A percentile compares a stretch with the other conserved stretches of the same genome.
These are phyloP conservation scores for Rugonectria rugulosa DNA, from an alignment of 2,329 filamentous ascomycete genomes.

Conservation along the genomic window DNA sequence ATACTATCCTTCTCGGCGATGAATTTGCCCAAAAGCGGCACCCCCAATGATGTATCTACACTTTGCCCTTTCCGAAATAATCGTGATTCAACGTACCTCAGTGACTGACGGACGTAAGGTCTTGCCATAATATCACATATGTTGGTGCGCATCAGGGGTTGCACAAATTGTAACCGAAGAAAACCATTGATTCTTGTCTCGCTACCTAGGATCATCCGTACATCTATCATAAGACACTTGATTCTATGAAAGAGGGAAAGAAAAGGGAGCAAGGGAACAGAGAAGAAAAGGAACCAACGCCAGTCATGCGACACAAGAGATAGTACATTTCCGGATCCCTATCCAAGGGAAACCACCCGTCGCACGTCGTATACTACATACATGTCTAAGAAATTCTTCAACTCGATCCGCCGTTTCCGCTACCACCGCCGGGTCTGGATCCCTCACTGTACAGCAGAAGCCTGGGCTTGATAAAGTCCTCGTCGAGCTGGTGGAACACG, in stretches of 20 bases:
- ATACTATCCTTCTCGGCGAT: conserved; percentile 20
- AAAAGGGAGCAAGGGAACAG: neutral
- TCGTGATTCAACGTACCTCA: no score
- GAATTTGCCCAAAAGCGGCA: conserved; percentile 25
- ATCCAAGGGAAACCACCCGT: neutral
- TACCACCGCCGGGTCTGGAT: conserved; percentile 37
- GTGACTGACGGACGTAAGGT: no score
- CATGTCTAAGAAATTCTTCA: conserved; percentile 13
- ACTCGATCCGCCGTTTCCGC: conserved; percentile 35
- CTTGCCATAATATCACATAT: no score
- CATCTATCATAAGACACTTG: conserved; percentile 26
- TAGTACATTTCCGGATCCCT: conserved; percentile 13
- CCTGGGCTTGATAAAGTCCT: conserved; percentile 94
- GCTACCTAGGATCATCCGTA: conserved; percentile 15
- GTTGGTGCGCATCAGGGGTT: no score
- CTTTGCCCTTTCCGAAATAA: no score
- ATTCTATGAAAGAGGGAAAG: conserved; percentile 24
- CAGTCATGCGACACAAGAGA: conserved; percentile 36
- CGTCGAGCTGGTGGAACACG: conserved; percentile 90
- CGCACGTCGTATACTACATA: conserved; percentile 4
- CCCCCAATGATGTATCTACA: conserved; percentile 24
- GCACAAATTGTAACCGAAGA: no score
- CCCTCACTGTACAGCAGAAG: conserved; percentile 77
- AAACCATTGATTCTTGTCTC: no score
- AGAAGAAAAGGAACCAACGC: conserved; percentile 33